Conservation (phyloP, 257 asterid species). For the Plantago ovata region DNA sequence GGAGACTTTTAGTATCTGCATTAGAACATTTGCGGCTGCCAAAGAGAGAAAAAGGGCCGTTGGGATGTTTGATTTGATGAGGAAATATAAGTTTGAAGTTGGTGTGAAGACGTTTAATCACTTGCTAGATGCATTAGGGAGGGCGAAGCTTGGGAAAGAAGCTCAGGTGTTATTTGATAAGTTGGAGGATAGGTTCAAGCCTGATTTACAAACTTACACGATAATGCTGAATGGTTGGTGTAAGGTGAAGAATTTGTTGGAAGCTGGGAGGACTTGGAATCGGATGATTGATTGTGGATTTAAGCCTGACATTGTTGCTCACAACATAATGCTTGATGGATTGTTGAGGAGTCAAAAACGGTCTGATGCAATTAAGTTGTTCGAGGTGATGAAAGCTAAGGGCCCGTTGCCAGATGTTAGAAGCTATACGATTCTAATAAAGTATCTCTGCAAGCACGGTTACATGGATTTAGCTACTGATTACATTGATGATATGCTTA, state of each 20-base stretch:
- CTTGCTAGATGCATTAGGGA: slow-evolving; percentile 78
- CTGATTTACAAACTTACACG: slow-evolving; percentile 58
- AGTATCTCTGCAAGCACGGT: slow-evolving; percentile 64
- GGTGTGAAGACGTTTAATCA: slow-evolving; percentile 64
- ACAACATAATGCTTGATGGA: slow-evolving; percentile 82
- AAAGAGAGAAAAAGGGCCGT: slow-evolving; percentile 79
- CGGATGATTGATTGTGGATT: slow-evolving; percentile 72
- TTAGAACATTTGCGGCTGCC: slow-evolving; percentile 77
- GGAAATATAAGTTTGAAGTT: slow-evolving; percentile 56
- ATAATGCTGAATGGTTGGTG: slow-evolving; percentile 87
- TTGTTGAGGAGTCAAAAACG: slow-evolving; percentile 51
- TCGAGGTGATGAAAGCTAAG: slow-evolving; percentile 74
- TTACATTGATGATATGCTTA: slow-evolving; percentile 59
- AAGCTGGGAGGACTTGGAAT: slow-evolving; percentile 87
- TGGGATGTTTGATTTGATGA: slow-evolving; percentile 78
- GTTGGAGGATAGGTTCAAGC: slow-evolving; percentile 63
- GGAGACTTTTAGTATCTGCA: slow-evolving; percentile 59
- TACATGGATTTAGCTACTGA: slow-evolving; percentile 51
- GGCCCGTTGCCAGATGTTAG: slow-evolving; percentile 68
- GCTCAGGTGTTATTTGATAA: slow-evolving; percentile 63
- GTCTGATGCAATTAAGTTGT: slow-evolving; percentile 63
- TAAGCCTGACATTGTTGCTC: slow-evolving; percentile 76
- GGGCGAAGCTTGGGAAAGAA: slow-evolving; percentile 83
- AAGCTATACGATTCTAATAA: slow-evolving; percentile 63
- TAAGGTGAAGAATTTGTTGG: slow-evolving; percentile 69